phyloP scores from a whole-genome alignment of 495 filamentous ascomycete genomes.

The Penicillium dipodomyicola region DNA sequence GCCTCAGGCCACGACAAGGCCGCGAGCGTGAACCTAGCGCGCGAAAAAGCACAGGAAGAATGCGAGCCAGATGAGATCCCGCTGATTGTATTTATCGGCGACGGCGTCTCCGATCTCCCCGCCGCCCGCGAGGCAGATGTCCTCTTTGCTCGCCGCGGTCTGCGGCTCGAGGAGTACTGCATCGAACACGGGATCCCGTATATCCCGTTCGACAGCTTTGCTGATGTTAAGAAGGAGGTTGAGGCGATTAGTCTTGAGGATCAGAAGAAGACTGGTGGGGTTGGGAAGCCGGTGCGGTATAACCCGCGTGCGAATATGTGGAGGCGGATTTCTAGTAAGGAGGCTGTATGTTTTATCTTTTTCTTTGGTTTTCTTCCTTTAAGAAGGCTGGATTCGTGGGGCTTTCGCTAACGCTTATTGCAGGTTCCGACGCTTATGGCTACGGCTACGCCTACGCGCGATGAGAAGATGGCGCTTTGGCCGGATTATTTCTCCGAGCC shows the following conservation, averaged over 20 bases:
- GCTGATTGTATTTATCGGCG: constrained; percentile 73
- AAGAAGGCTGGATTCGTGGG: background rate
- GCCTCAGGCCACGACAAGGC: constrained; percentile 72
- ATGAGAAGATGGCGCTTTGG: constrained; percentile 68
- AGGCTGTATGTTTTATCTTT: constrained; percentile 34
- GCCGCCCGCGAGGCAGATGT: constrained; percentile 74
- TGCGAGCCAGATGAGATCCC: constrained; percentile 63
- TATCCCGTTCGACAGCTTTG: constrained; percentile 65
- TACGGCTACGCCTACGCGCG: constrained; percentile 51
- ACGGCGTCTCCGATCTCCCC: constrained; percentile 73
- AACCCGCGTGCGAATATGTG: constrained; percentile 73
- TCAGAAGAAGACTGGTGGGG: constrained; percentile 61
- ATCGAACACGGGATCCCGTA: constrained; percentile 61
- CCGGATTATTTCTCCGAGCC: constrained; percentile 57
- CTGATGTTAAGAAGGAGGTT: constrained; percentile 65
- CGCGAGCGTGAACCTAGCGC: constrained; percentile 60
- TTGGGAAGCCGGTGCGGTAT: constrained; percentile 60
- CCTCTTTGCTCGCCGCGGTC: constrained; percentile 66
- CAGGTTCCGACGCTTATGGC: constrained; percentile 55
- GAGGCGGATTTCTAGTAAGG: constrained; percentile 61
- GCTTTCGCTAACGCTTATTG: background rate
- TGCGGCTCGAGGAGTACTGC: constrained; percentile 72
- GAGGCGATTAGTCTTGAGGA: constrained; percentile 59
- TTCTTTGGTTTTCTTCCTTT: too few species aligned
- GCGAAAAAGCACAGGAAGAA: constrained; percentile 49